phyloP scores from a whole-genome alignment of 306 rosid genomes.

The Vigna mungo region DNA sequence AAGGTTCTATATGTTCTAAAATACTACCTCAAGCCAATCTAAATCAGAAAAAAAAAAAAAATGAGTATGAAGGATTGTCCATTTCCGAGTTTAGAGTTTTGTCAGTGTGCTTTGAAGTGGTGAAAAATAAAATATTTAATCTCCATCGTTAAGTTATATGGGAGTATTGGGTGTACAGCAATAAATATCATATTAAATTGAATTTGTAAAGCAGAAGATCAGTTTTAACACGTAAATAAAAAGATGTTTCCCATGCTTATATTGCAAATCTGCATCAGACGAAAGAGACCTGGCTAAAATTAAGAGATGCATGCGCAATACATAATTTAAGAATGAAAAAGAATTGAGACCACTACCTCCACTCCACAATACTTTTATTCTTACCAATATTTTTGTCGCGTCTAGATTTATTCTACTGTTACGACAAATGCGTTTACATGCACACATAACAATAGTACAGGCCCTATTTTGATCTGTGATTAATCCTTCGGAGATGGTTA shows the following conservation, averaged over 20 bases:
- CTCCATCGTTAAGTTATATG: too few species aligned
- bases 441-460: not conserved
- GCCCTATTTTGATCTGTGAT: too few species aligned
- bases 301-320: constrained; percentile 70
- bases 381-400: not conserved
- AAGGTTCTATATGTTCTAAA: too few species aligned
- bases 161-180: too few species aligned
- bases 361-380: not conserved
- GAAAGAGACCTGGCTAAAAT: constrained; percentile 61
- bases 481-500: not conserved
- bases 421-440: not conserved
- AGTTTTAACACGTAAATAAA: not conserved
- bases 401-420: not conserved
- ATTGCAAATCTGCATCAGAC: constrained; percentile 2
- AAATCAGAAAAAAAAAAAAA: too few species aligned
- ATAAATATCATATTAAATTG: not conserved
- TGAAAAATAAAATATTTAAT: too few species aligned
- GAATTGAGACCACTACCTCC: not conserved
- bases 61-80: too few species aligned
- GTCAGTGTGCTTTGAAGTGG: too few species aligned
- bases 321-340: constrained; percentile 41
- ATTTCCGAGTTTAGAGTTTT: too few species aligned
- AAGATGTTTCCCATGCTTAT: not conserved
- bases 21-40: too few species aligned
- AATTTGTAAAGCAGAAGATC: not conserved